Percentiles rank a stretch among this genome's conserved stretches.
phyloP scores from a whole-genome alignment of 805 yeast genomes.

The Pachysolen tannophilus region DNA sequence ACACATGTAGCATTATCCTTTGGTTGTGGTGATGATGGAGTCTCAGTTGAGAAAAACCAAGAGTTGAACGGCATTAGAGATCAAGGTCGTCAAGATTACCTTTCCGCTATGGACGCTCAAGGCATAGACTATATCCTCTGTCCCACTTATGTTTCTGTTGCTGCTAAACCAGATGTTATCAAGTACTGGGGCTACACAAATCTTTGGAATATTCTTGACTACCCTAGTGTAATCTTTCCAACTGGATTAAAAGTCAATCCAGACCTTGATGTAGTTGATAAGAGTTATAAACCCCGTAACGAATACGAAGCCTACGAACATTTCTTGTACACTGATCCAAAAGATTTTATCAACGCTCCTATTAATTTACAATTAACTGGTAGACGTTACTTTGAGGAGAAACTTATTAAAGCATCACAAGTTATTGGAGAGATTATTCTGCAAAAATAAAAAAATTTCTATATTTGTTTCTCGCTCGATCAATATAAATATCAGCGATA shows the following conservation, averaged over 20 bases:
- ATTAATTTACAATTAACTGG: constrained; percentile 43
- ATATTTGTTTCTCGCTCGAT: too few relatives aligned
- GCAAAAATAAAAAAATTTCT: too few relatives aligned
- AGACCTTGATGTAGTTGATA: constrained; percentile 14
- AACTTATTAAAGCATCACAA: too few relatives aligned
- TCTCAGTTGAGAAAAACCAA: constrained; percentile 40
- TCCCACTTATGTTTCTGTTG: constrained; percentile 59
- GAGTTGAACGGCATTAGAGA: constrained; percentile 42
- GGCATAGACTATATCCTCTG: constrained; percentile 52
- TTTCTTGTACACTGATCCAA: constrained; percentile 23
- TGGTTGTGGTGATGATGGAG: constrained; percentile 46
- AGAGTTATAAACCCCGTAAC: constrained; percentile 12
- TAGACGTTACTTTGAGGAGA: constrained; percentile 42
- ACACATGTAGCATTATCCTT: constrained; percentile 43
- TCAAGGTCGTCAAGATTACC: constrained; percentile 40
- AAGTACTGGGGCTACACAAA: constrained; percentile 72
- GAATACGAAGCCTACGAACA: constrained; percentile 24
- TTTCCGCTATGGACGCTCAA: constrained; percentile 36
- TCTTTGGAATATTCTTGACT: constrained; percentile 59
- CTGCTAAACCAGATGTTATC: constrained; percentile 51
- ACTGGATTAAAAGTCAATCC: constrained; percentile 44
- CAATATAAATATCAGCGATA: too few relatives aligned
- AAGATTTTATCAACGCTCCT: constrained; percentile 36
- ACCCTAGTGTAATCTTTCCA: constrained; percentile 54
- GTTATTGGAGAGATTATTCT: too few relatives aligned